Conservation (phyloP, 2,329 filamentous ascomycete genomes). For the Alternaria sp. region DNA sequence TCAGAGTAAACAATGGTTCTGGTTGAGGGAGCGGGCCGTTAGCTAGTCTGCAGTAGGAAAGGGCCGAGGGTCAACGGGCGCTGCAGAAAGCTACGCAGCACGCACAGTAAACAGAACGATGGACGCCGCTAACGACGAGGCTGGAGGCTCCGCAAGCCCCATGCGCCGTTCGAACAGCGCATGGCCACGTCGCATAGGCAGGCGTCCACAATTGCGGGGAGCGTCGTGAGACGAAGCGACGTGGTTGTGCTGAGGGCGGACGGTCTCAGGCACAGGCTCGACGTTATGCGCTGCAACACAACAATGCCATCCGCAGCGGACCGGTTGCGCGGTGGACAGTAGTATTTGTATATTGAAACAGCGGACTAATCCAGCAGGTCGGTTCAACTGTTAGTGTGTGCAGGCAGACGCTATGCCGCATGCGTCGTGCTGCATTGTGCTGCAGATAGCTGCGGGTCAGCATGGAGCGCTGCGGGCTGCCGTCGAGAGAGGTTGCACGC, state of each 20-base stretch:
- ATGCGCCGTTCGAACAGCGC: not conserved
- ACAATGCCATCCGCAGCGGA: not conserved
- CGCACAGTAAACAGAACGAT: not conserved
- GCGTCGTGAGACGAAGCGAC: not conserved
- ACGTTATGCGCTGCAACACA: conserved; percentile 1
- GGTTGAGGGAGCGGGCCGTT: conserved; percentile 10
- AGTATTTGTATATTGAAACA: not conserved
- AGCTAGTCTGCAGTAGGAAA: conserved; percentile 7
- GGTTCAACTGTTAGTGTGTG: not conserved
- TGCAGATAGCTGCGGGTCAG: conserved; percentile 4
- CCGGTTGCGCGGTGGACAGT: not conserved
- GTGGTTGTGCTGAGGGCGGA: not conserved
- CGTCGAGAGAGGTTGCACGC: not conserved
- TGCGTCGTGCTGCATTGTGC: not conserved
- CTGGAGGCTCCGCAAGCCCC: conserved; percentile 2
- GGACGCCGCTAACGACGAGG: not conserved
- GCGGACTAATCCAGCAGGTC: not conserved
- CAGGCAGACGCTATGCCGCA: conserved; percentile 4
- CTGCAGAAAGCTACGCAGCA: not conserved
- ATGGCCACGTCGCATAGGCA: not conserved
- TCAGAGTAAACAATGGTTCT: not conserved
- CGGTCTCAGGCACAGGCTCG: not conserved
- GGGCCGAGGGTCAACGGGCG: not conserved
- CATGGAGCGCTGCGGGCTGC: not conserved
- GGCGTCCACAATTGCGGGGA: conserved; percentile 1